Evolutionary conservation across 192 early-diverging fungal genomes (phyloP).

Genomic region (Chytriomyces sp.): DNA sequence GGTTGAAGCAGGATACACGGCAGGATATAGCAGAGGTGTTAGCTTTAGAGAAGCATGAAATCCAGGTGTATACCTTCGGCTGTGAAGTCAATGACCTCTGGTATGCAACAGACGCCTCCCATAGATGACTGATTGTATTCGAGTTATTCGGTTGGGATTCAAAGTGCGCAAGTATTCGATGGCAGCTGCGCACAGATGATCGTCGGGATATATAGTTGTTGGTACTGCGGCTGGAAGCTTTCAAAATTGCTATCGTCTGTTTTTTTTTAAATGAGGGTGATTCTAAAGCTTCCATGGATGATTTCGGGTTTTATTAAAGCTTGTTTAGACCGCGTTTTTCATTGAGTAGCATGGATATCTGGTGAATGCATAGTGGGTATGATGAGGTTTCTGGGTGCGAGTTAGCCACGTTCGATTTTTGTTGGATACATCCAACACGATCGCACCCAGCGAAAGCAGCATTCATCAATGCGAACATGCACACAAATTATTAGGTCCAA

Average conservation of each 20-base stretch:
- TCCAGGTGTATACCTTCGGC: not conserved
- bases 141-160: not conserved
- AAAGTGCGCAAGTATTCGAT: too few species aligned
- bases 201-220: not conserved
- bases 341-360: not conserved
- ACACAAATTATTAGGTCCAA: too few species aligned
- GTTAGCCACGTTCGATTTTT: too few species aligned
- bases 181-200: not conserved
- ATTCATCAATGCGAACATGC: too few species aligned
- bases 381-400: too few species aligned
- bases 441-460: too few species aligned
- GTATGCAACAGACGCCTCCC: slow-evolving; percentile 26
- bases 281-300: too few species aligned
- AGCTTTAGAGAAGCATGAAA: not conserved
- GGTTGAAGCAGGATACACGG: not conserved
- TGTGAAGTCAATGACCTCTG: slow-evolving; percentile 28
- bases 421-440: too few species aligned
- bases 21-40: not conserved
- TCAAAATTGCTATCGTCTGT: slow-evolving; percentile 11
- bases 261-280: too few species aligned
- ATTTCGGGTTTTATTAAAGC: too few species aligned
- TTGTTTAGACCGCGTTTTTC: not conserved
- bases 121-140: not conserved
- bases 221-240: not conserved
- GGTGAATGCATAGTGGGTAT: not conserved